Conservation (phyloP, 2,329 filamentous ascomycete genomes). For the Rutstroemia sydowiana region DNA sequence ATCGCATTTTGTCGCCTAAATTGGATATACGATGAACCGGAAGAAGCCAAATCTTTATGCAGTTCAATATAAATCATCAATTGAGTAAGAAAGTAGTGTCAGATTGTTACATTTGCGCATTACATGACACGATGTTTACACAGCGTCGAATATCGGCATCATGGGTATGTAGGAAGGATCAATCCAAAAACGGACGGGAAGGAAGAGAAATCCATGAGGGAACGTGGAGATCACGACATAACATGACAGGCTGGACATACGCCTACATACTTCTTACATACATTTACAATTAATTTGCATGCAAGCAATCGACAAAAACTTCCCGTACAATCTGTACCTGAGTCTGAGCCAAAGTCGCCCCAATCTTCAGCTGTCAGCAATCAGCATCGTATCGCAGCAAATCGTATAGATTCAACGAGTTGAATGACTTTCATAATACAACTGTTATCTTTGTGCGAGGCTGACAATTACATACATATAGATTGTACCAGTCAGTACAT, state of each 20-base stretch:
- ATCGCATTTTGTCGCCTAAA: neutral
- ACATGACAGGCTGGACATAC: neutral
- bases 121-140: neutral
- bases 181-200: neutral
- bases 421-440: neutral
- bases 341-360: neutral
- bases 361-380: neutral
- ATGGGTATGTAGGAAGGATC: neutral
- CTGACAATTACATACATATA: neutral
- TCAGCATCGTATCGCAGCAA: neutral
- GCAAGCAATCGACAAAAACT: neutral
- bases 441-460: neutral
- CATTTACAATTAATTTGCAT: neutral
- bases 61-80: neutral
- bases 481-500: neutral
- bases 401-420: neutral
- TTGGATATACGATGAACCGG: neutral
- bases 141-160: neutral
- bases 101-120: neutral
- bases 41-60: neutral
- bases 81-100: neutral
- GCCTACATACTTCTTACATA: neutral
- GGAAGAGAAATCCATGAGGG: neutral
- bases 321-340: too few relatives aligned
- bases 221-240: neutral